phyloP scores from a whole-genome alignment of 2,329 filamentous ascomycete genomes.

The Apiospora hydei region DNA sequence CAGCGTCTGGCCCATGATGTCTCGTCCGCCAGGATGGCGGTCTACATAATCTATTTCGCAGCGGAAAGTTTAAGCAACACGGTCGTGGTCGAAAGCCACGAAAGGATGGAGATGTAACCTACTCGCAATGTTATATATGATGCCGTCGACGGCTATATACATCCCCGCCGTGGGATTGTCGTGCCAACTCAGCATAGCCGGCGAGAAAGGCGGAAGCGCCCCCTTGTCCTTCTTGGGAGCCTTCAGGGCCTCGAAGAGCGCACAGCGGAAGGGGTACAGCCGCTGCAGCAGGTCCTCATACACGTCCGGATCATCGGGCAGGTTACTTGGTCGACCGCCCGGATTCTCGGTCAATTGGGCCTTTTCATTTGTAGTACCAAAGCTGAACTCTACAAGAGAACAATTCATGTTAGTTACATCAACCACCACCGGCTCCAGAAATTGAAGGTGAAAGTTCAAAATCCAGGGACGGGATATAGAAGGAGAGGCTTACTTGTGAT shows the following conservation, averaged over 20 bases:
- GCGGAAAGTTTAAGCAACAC: background rate
- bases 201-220: constrained; percentile 25
- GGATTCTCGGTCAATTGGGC: constrained; percentile 11
- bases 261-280: constrained; percentile 28
- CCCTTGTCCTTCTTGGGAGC: background rate
- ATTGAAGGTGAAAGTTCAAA: too few relatives aligned
- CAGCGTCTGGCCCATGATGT: constrained; percentile 24
- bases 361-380: background rate
- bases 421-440: background rate
- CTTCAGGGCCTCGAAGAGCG: constrained; percentile 23
- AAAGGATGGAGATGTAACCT: background rate
- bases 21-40: constrained; percentile 32
- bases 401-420: background rate
- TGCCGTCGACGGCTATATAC: constrained; percentile 29
- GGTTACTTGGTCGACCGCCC: constrained; percentile 12
- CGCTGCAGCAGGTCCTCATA: constrained; percentile 27
- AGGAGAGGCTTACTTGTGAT: constrained; percentile 30
- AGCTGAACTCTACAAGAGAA: background rate
- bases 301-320: constrained; percentile 4
- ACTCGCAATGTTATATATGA: constrained; percentile 32
- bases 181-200: constrained; percentile 29
- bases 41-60: constrained; percentile 27
- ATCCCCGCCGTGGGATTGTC: constrained; percentile 31
- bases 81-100: rapidly evolving
- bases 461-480: background rate